Evolutionary conservation across 1,139 yeast genomes (phyloP), one percentile per base, ranked within the genome.

Genomic region (Lodderomyces metapsilosis): DNA sequence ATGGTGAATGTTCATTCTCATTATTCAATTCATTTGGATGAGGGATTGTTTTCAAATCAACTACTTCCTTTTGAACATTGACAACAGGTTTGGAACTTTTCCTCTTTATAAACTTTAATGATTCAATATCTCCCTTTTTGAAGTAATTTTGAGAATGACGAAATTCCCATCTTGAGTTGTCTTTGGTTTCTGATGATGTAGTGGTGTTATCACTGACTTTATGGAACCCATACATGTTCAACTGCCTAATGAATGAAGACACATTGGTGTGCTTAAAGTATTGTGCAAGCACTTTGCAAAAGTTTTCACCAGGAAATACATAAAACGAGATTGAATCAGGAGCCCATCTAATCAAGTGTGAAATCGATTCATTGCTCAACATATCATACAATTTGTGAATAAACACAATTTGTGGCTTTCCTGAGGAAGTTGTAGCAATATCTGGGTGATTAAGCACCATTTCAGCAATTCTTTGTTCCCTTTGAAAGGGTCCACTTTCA

Each of bases 211-310:
- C 75, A 52, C 69, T 71, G 13, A 84, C 88, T 59, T 84, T 84
- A 57, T 84, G 91, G 60, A 84, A 84, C 8, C 88, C 92, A 56
- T 84, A 84, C 88, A 84, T 84, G 61, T 84, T 85, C 45, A 84
- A 57, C 54, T 84, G 92, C 42, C 92, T 73, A 21, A 84, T 86
- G 59, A 84, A 84, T n/a, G 87, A 80, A 1, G 91, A 87, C 40
- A 84, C 83, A 55, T 84, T 84, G 33, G 88, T 82, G 58, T 84
- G 92, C 56, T 84, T 84, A 63, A 84, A 84, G 60, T 82, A 84
- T 40, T 72, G 77, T 38, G 85, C 76, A 48, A 84, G 63, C 20
- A 80, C 77, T 22, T 28, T 27, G 42, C 84, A 77, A 48, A 84
- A 82, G 42, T 80, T 82, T 50, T 82, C 84, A 36, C 78, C 78